Base-by-base conservation (phyloP, 805 yeast species). In the Huiozyma sinensis region DNA sequence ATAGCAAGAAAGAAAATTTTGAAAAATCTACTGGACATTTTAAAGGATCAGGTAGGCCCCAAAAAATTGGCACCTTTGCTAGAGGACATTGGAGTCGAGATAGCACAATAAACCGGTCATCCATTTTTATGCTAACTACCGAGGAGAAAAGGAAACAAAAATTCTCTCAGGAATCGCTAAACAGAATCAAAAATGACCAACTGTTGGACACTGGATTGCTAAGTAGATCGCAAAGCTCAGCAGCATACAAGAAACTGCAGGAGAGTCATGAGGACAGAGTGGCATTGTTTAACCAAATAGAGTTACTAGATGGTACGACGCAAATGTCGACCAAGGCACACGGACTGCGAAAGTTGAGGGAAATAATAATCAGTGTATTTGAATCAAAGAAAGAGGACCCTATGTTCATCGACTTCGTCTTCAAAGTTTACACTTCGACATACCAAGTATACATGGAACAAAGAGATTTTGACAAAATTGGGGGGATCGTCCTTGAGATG, bases 191-290 rank as follows among this genome's bases (percentile, higher is more conserved):
- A 2, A 48, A 49, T 38, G 55, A 58, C 33, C 50, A 50, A 5
- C 36, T 58, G 24, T 49, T 50, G 12, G 69, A 64, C 6, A 76
- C 69, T 48, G 83, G 85, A 0, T 63, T 76, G 41, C 58, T 79
- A 6, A 80, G 85, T 49, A 63, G 86, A 45, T 84, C 85, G 1
- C 83, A 84, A 0, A 79, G 73, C 38, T 79, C 73, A 44, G 56
- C 55, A 42, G 55, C 73, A 28, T 28, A 56, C 9, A 37, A 38
- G 5, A 27, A 30, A 35, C 63, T 81, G 36, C 78, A 72, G 51
- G 53, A 60, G 4, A 71, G 72, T 51, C 65, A 64, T 3, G 41
- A 44, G 5, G 73, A 70, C 7, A 62, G 84, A 50, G 54, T 50
- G 6, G 57, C 56, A 29, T 69, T 67, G 42, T 73, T 72, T 51